Percentiles rank a stretch among this genome's conserved stretches.
Conservation (phyloP, 164 flowering plant genomes). For the Macadamia tetraphylla region DNA sequence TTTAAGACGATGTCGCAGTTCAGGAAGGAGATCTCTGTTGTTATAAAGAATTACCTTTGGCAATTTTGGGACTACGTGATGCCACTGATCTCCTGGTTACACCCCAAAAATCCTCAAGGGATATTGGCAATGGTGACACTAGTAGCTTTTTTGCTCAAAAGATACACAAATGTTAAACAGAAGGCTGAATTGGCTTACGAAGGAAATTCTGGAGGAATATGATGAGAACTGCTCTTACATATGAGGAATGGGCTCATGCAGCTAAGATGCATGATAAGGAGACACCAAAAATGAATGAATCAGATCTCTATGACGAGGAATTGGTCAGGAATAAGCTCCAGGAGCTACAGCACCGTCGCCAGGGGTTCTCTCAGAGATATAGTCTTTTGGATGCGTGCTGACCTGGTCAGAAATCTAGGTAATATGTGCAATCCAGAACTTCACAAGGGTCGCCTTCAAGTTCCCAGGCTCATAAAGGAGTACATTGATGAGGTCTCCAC, state of each 20-base stretch:
- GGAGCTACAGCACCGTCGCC: slow-evolving; percentile 78
- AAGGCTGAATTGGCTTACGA: slow-evolving; percentile 83
- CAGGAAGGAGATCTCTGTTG: slow-evolving; percentile 37
- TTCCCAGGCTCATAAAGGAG: slow-evolving; percentile 90
- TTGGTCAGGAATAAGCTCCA: slow-evolving; percentile 76
- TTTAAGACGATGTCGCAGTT: slow-evolving; percentile 71
- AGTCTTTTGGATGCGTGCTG: slow-evolving; percentile 91
- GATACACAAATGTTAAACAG: slow-evolving; percentile 65
- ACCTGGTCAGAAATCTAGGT: slow-evolving; percentile 82
- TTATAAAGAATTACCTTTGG: slow-evolving; percentile 27
- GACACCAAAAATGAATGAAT: slow-evolving; percentile 65
- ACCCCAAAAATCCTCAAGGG: slow-evolving; percentile 87
- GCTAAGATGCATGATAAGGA: slow-evolving; percentile 94
- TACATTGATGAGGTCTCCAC: slow-evolving; percentile 93
- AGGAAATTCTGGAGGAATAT: slow-evolving; percentile 97
- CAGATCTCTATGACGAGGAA: slow-evolving; percentile 76
- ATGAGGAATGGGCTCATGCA: slow-evolving; percentile 98
- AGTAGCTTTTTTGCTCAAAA: slow-evolving; percentile 68
- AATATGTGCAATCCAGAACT: slow-evolving; percentile 96
- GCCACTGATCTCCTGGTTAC: slow-evolving; percentile 72
- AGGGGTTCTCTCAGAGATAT: slow-evolving; percentile 81
- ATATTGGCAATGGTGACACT: slow-evolving; percentile 71
- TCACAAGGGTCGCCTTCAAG: slow-evolving; percentile 90
- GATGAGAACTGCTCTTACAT: slow-evolving; percentile 87
- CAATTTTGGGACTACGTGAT: slow-evolving; percentile 23